Conservation (phyloP, 768 basidiomycete genomes). For the Termitomyces sp. region DNA sequence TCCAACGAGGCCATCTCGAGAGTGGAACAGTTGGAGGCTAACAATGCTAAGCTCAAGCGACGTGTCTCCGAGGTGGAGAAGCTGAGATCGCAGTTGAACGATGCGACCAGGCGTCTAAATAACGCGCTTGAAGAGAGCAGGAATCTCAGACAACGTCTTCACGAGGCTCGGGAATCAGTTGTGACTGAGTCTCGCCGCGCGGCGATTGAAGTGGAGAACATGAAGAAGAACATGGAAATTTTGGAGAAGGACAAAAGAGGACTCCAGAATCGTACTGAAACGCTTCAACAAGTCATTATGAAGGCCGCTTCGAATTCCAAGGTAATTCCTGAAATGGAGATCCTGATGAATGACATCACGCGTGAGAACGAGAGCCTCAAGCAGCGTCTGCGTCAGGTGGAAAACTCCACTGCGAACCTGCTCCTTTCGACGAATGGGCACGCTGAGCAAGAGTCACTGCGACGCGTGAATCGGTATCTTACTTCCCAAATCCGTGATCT, state of each 20-base stretch:
- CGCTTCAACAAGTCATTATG: slow-evolving; percentile 28
- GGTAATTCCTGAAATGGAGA: slow-evolving; percentile 27
- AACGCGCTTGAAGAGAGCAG: slow-evolving; percentile 19
- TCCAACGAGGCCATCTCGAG: slow-evolving; percentile 18
- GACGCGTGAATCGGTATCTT: slow-evolving; percentile 27
- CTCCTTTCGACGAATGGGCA: slow-evolving; percentile 26
- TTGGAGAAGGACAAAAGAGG: slow-evolving; percentile 25
- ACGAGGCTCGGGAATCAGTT: slow-evolving; percentile 17
- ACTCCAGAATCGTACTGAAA: slow-evolving; percentile 22
- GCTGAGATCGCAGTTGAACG: slow-evolving; percentile 5
- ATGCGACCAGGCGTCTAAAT: slow-evolving; percentile 10
- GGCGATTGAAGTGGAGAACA: slow-evolving; percentile 14
- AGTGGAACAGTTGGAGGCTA: slow-evolving; percentile 18
- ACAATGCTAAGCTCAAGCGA: slow-evolving; percentile 5
- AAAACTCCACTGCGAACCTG: slow-evolving; percentile 29
- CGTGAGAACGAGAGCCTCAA: slow-evolving; percentile 36
- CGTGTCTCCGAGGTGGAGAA: slow-evolving; percentile 8
- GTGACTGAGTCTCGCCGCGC: slow-evolving; percentile 10
- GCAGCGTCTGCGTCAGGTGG: slow-evolving; percentile 27
- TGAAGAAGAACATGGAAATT: slow-evolving; percentile 16
- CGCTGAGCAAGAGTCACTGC: slow-evolving; percentile 24
- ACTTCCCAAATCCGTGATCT: slow-evolving; percentile 26
- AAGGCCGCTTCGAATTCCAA: slow-evolving; percentile 14
- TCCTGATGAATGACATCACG: slow-evolving; percentile 33
- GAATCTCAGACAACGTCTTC: slow-evolving; percentile 17